Conservation (phyloP, 2,329 filamentous ascomycete species). For the Penicillium sp. region DNA sequence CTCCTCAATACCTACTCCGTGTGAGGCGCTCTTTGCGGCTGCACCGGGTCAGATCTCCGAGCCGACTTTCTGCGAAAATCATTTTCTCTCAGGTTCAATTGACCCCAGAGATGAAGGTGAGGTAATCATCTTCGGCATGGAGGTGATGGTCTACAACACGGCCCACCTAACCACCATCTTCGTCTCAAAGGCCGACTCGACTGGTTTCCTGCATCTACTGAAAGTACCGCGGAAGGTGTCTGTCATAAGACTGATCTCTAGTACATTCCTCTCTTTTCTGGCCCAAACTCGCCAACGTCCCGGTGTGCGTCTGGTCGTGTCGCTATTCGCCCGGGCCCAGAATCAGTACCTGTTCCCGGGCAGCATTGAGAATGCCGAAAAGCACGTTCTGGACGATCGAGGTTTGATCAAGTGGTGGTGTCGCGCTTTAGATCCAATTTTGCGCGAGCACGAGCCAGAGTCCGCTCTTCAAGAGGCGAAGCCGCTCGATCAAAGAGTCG, state of each 20-base stretch:
- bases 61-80: conserved; percentile 80
- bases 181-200: conserved; percentile 95
- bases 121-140: conserved; percentile 77
- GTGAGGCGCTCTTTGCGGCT: conserved; percentile 74
- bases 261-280: conserved; percentile 73
- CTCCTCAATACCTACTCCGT: conserved; percentile 75
- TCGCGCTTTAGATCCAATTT: conserved; percentile 73
- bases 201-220: conserved; percentile 74
- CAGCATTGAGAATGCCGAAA: conserved; percentile 77
- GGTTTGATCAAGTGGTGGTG: conserved; percentile 97
- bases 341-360: conserved; percentile 93
- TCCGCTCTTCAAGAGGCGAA: conserved; percentile 37
- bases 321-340: conserved; percentile 87
- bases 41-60: conserved; percentile 70
- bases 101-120: conserved; percentile 38
- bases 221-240: conserved; percentile 63
- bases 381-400: conserved; percentile 89
- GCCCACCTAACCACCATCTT: conserved; percentile 80
- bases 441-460: conserved; percentile 51
- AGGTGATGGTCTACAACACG: conserved; percentile 84
- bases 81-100: conserved; percentile 67
- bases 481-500: conserved; percentile 27
- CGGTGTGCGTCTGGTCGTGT: conserved; percentile 71
- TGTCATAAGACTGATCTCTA: conserved; percentile 66
- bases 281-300: conserved; percentile 64